Evolutionary conservation across 23 red algal species (phyloP), one percentile per base, ranked within the genome.

Genomic region (Gracilaria caudata): DNA sequence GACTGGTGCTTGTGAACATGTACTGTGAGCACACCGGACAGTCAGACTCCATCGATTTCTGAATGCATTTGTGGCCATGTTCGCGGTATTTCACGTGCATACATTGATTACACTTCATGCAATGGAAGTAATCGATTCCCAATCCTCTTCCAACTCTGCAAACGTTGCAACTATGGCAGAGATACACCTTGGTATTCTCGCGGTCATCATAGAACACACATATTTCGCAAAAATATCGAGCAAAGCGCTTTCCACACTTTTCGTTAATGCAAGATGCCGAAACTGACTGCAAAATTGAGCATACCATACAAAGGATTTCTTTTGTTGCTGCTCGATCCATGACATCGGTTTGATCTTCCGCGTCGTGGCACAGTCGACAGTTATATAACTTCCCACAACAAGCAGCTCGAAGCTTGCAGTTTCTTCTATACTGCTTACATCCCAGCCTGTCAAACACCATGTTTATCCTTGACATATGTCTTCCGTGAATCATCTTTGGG

Each of bases 51-150:
- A 99, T 88, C 23, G 86, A 59, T n/a, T 85, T 87, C 78, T 95
- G 87, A 41, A 99, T 78, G 66, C 97, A 99, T 5, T 38, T 57
- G 65, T 99, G 97, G 23, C 74, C 83, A 45, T 88, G 82, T 3
- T 86, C 68, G 3, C 51, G 47, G 66, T 89, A 94, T 40, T 95
- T 92, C 54, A 90, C 90, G 36, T 58, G 73, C 90, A 96, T 96
- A 59, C 96, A 98, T 72, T 91, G 88, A 81, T 98, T 98, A 79
- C 94, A 99, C 75, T 95, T 95, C 93, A 95, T 99, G 78, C 97
- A 99, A 77, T 99, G 97, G 49, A 99, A 93, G 74, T 74, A 94
- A 81, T 99, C 97, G 19, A 93, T 92, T 10, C 97, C 97, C 17
- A 99, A 87, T 40, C 97, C 97, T 73, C 85, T 80, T n/a, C 97